Base-by-base conservation (phyloP, 148 eudicot genomes). In the Camellia japonica region DNA sequence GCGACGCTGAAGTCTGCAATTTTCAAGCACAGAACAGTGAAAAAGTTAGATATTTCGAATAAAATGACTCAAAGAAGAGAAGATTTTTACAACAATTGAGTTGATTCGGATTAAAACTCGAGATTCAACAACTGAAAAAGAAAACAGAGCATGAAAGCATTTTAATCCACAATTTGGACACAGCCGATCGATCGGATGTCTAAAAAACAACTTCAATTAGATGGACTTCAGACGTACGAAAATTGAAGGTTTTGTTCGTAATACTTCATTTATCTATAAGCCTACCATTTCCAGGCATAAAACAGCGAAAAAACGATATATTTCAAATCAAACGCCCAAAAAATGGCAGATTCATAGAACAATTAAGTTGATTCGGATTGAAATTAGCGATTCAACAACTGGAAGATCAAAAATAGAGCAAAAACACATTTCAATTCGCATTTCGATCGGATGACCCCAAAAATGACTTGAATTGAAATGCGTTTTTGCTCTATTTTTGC, bases 1-100 rank as follows among this genome's bases (percentile, higher is more conserved):
- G 87, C 68, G 97, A 94, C 23, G 88, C 86, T 73, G 90, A 82
- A 43, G 94, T 97, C 98, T 92, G 66, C 44, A 56, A 49, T 42
- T 62, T 60, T 43, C 42, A 11, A 4, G 30, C 14, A 12, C 13
- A 47, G 7, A 23, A 47, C 63, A 55, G 20, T 0, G 4, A 11
- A 43, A 20, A 51, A 19, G 61, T 72, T 46, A 72, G 43, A 52
- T 52, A 49, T 71, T 71, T 71, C 58, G 55, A 49, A 47, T 47
- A 61, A 38, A n/a, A 71, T n/a, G 60, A n/a, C 41, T 47, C n/a
- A 52, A 49, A 72, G 54, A 72, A 52, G 56, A 23, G 61, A 18
- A 7, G 41, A 20, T 1, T 16, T 16, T 2, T 3, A 15, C 63
- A 6, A 60, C 5, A 3, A 1, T 60, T 60, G 12, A 16, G 63